Base-by-base conservation (phyloP, 2,329 filamentous ascomycete genomes). In the Fusarium pininemorale region DNA sequence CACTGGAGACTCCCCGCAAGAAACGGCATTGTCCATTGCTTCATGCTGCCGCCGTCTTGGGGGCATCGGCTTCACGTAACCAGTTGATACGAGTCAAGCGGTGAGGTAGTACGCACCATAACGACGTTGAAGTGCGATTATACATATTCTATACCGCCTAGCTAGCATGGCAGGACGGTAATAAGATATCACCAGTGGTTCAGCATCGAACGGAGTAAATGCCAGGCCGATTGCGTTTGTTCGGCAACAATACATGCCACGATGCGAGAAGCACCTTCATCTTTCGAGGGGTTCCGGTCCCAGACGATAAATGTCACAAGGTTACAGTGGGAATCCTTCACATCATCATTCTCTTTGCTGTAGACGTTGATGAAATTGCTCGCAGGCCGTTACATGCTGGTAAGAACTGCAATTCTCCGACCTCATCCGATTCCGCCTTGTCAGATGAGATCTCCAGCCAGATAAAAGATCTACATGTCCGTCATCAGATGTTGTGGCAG, bases 81-180 rank as follows among this genome's bases (percentile, higher is more conserved):
- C 32, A 15, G 32, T 35, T 8, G 7, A 35, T 35, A 15, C 32
- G 0, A 35, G 32, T 15, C 32, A 4, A 35, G 32, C 32, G 32
- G 13, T 15, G 32, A 35, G 32, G 32, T 35, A 6, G 30, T 14
- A 32, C 30, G 32, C 1, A 14, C 32, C 2, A 35, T 35, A 15
- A 7, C 13, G 32, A 35, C 13, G 32, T 35, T 35, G 32, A 35
- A 35, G 32, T 15, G 32, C 32, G 6, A 7, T 35, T 2, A 35
- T 35, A 7, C 32, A 35, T 32, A 0, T 2, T 35, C 32, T 8
- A 3, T 35, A 35, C 32, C 6, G 32, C 14, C 7, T 35, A 1
- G 38, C 20, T 8, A 22, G 6, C 1, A 5, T 14, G 1, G 38
- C 12, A 41, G 12, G 7, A 14, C 5, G 7, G 32, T 22, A 3